A percentile compares a stretch with the other conserved stretches of the same genome.
Evolutionary conservation across 2,329 filamentous ascomycete genomes (phyloP).

Genomic region (Aspergillus transmontanensis): DNA sequence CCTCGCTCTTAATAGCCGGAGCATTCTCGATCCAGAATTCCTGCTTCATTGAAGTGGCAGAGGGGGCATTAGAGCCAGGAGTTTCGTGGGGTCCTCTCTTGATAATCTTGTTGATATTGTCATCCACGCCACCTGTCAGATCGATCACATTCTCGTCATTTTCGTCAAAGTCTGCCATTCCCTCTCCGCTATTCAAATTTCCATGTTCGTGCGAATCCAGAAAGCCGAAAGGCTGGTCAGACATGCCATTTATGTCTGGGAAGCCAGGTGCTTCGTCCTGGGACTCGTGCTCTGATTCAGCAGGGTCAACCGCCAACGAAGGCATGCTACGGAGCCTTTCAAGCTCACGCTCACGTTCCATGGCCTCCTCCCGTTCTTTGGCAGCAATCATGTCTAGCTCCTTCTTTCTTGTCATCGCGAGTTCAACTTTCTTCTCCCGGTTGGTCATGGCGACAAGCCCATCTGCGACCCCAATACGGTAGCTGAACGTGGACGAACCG

Average conservation of each 20-base stretch:
- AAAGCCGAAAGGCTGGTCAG: neutral
- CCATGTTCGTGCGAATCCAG: too few relatives aligned
- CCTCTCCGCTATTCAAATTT: too few relatives aligned
- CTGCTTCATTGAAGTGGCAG: neutral
- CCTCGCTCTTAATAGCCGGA: constrained; percentile 7
- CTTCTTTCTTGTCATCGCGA: constrained; percentile 13
- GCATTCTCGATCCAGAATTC: neutral
- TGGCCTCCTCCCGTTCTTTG: constrained; percentile 12
- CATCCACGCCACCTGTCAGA: constrained; percentile 17
- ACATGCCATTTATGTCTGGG: neutral
- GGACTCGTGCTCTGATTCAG: neutral
- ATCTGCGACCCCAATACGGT: constrained; percentile 24
- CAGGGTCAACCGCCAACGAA: neutral
- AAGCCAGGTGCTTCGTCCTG: constrained; percentile 2
- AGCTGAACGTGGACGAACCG: constrained; percentile 14
- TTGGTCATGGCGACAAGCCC: constrained; percentile 22
- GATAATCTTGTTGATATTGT: constrained; percentile 14
- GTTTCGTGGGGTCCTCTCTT: constrained; percentile 12
- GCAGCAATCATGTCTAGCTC: constrained; percentile 17
- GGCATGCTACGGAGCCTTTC: neutral
- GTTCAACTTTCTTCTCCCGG: constrained; percentile 18
- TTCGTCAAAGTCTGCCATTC: constrained; percentile 15
- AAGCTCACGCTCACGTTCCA: neutral
- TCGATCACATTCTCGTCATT: constrained; percentile 21
- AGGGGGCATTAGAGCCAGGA: neutral